phyloP scores from a whole-genome alignment of 768 basidiomycete species.

The Naganishia onofrii region DNA sequence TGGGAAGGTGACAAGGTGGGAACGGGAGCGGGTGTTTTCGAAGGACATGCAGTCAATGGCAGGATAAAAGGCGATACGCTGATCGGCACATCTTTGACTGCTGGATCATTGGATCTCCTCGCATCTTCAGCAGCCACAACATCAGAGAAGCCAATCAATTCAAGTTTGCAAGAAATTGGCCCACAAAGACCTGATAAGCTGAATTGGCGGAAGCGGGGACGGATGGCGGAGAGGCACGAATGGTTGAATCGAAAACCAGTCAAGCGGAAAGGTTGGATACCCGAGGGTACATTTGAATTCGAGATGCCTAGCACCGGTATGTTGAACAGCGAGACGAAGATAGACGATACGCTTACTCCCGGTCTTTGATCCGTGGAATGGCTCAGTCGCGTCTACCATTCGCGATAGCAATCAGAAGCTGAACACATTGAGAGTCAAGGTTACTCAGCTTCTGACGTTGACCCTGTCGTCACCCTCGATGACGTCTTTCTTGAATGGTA shows the following conservation, averaged over 20 bases:
- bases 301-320: conserved; percentile 33
- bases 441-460: conserved; percentile 28
- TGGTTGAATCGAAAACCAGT: conserved; percentile 32
- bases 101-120: not conserved
- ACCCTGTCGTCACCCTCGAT: conserved; percentile 20
- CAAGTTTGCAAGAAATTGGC: not conserved
- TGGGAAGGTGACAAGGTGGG: conserved; percentile 43
- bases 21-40: conserved; percentile 33
- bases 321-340: conserved; percentile 32
- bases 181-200: not conserved
- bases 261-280: conserved; percentile 43
- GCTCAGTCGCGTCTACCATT: not conserved
- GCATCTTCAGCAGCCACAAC: not conserved
- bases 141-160: not conserved
- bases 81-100: not conserved
- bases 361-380: not conserved
- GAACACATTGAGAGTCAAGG: conserved; percentile 10
- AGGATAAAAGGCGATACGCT: not conserved
- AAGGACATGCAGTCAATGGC: conserved; percentile 28
- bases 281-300: conserved; percentile 49
- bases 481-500: conserved; percentile 20
- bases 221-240: conserved; percentile 26
- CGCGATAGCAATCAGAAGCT: conserved; percentile 1
- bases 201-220: conserved; percentile 32
- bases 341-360: not conserved